A percentile compares a stretch with the other conserved stretches of the same genome.
Evolutionary conservation across 2,329 filamentous ascomycete species (phyloP).

Genomic region (Anthostomella pinea): DNA sequence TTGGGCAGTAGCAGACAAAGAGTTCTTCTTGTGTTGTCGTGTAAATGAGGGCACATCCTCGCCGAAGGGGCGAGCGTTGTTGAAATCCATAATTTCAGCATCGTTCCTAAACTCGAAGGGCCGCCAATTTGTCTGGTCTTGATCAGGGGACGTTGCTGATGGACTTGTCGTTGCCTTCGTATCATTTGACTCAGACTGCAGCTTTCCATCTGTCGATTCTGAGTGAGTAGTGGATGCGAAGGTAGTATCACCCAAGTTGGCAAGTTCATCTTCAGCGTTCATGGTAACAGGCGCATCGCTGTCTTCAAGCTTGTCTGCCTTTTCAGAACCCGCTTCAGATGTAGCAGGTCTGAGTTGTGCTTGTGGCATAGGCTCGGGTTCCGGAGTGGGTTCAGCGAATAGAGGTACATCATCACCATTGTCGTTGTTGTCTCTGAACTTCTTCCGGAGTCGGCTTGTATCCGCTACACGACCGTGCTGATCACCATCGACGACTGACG

Average conservation of each 20-base stretch:
- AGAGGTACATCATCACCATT: conserved; percentile 71
- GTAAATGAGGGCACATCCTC: conserved; percentile 38
- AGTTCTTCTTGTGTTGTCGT: conserved; percentile 47
- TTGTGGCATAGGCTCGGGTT: conserved; percentile 33
- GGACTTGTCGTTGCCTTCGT: conserved; percentile 50
- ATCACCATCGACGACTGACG: conserved; percentile 42
- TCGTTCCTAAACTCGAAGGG: conserved; percentile 59
- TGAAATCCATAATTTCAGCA: conserved; percentile 48
- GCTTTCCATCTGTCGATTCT: conserved; percentile 49
- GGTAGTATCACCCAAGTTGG: conserved; percentile 45
- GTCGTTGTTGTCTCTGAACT: conserved; percentile 61
- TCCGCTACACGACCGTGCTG: conserved; percentile 62
- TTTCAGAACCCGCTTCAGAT: conserved; percentile 7
- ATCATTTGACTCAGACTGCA: conserved; percentile 31
- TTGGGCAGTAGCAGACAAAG: conserved; percentile 68
- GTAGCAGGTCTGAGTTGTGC: conserved; percentile 14
- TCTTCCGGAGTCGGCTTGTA: conserved; percentile 67
- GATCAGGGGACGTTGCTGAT: conserved; percentile 50
- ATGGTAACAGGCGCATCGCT: conserved; percentile 21
- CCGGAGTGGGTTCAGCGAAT: conserved; percentile 60
- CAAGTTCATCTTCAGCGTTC: conserved; percentile 41
- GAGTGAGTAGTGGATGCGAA: conserved; percentile 53
- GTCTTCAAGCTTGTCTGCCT: conserved; percentile 27
- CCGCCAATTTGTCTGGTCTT: conserved; percentile 51
- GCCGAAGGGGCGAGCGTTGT: conserved; percentile 49